These are phyloP conservation scores for Wickerhamiella nectarea DNA, from an alignment of 805 yeast species.

Conservation along the genomic window DNA sequence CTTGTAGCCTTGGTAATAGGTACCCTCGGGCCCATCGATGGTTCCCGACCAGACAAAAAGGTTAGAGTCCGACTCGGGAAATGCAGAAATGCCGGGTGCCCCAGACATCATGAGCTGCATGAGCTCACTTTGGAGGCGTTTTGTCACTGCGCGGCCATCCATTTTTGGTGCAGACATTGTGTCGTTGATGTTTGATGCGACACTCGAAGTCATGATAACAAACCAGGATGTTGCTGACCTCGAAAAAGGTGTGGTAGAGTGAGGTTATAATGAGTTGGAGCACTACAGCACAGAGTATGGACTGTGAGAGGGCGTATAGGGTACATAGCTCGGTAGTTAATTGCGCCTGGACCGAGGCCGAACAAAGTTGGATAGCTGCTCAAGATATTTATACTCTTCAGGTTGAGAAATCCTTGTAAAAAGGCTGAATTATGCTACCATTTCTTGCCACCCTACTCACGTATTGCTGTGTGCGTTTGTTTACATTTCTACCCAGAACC, in stretches of 20 bases:
- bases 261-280: no score
- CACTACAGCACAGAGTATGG: no score
- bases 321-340: no score
- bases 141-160: conserved; percentile 37
- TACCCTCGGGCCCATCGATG: conserved; percentile 43
- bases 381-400: no score
- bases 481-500: background rate
- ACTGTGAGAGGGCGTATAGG: background rate
- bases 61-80: conserved; percentile 40
- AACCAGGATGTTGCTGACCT: background rate
- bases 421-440: no score
- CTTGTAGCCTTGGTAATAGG: conserved; percentile 41
- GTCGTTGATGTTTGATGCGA: background rate
- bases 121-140: conserved; percentile 38
- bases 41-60: conserved; percentile 45
- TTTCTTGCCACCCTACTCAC: no score
- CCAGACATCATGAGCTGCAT: conserved; percentile 39
- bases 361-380: no score
- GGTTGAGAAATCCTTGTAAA: no score
- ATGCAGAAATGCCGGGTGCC: conserved; percentile 40
- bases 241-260: background rate
- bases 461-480: no score
- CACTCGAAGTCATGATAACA: conserved; percentile 7
- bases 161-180: conserved; percentile 2
- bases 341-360: no score